Evolutionary conservation across 257 asterid genomes (phyloP).

Genomic region (Cinchona pubescens): DNA sequence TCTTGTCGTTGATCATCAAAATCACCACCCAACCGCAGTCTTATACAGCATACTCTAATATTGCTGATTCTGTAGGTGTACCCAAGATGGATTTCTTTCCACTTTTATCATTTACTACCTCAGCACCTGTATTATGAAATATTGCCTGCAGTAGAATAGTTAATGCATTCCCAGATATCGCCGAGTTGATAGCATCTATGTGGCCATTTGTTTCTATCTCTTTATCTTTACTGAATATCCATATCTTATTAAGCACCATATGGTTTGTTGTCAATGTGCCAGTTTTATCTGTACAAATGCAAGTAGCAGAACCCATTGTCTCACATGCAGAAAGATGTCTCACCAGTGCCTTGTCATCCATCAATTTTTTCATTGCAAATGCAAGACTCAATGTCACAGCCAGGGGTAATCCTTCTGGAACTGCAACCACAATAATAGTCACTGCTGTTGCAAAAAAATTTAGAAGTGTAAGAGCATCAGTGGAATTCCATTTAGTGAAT

Average conservation of each 20-base stretch:
- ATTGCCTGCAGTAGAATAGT: slow-evolving; percentile 65
- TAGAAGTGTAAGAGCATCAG: slow-evolving; percentile 66
- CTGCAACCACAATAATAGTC: slow-evolving; percentile 96
- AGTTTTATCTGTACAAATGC: slow-evolving; percentile 95
- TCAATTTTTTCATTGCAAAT: slow-evolving; percentile 83
- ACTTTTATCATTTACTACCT: slow-evolving; percentile 72
- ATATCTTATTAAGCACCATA: slow-evolving; percentile 79
- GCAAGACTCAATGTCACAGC: slow-evolving; percentile 97
- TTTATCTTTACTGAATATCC: slow-evolving; percentile 56
- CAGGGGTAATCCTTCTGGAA: slow-evolving; percentile 94
- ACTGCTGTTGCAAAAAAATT: slow-evolving; percentile 94
- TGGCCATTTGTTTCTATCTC: slow-evolving; percentile 41
- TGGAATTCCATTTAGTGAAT: slow-evolving; percentile 66
- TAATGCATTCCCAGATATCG: slow-evolving; percentile 45
- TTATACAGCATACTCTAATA: slow-evolving; percentile 80
- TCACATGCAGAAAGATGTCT: slow-evolving; percentile 96
- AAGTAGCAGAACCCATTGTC: slow-evolving; percentile 97
- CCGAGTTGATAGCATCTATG: slow-evolving; percentile 30
- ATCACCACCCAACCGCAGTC: slow-evolving; percentile 78
- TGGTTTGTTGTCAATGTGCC: slow-evolving; percentile 94
- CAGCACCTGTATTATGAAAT: slow-evolving; percentile 79
- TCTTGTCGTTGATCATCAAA: slow-evolving; percentile 55
- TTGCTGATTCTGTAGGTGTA: slow-evolving; percentile 85
- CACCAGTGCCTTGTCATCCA: slow-evolving; percentile 82
- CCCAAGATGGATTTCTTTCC: slow-evolving; percentile 75